phyloP scores from a whole-genome alignment of 1,284 basidiomycete genomes.

The Irpex sp. region DNA sequence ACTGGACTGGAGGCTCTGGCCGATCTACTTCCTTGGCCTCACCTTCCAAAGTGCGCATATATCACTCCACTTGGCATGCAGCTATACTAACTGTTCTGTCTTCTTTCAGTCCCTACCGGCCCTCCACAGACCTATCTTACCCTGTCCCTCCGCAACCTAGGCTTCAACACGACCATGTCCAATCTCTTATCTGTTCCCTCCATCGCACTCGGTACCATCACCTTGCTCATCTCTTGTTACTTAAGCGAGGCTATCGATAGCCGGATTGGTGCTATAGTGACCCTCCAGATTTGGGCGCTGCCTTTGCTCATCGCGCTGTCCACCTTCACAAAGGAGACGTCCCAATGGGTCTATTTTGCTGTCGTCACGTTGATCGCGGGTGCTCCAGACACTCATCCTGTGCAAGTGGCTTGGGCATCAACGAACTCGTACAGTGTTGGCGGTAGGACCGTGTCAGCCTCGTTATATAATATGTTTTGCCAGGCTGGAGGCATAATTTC shows the following conservation, averaged over 20 bases:
- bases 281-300: constrained; percentile 58
- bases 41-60: constrained; percentile 28
- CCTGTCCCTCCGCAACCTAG: constrained; percentile 56
- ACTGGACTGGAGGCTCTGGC: constrained; percentile 69
- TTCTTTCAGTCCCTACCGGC: constrained; percentile 39
- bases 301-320: constrained; percentile 57
- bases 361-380: constrained; percentile 55
- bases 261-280: constrained; percentile 46
- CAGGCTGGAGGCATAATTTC: constrained; percentile 37
- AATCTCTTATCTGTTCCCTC: constrained; percentile 62
- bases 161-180: constrained; percentile 57
- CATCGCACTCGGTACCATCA: constrained; percentile 31
- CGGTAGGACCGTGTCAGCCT: constrained; percentile 54
- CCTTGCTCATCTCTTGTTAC: constrained; percentile 44
- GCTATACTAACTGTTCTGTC: background rate
- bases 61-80: too few relatives aligned
- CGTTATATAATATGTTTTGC: constrained; percentile 63
- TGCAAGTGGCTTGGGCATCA: constrained; percentile 60
- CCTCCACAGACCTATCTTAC: constrained; percentile 59
- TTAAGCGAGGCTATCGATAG: constrained; percentile 54
- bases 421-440: constrained; percentile 58
- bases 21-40: constrained; percentile 56
- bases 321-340: constrained; percentile 47
- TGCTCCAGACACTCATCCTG: constrained; percentile 42
- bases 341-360: constrained; percentile 57